Conservation (phyloP, 108 stramenopile species). For the Chaetoceros muelleri region DNA sequence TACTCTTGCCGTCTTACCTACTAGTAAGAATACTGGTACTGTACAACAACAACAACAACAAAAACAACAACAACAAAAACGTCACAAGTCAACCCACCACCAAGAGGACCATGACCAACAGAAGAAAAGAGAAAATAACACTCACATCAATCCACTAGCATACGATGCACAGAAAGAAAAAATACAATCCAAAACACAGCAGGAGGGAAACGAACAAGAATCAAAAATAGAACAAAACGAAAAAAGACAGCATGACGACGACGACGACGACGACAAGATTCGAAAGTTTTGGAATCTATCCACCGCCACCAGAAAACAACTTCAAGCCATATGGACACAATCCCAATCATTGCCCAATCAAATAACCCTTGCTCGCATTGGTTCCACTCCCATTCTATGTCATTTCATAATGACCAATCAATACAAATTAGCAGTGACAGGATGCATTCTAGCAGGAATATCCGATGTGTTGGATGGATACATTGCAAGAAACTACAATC, state of each 20-base stretch:
- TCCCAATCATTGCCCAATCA: slow-evolving; percentile 60
- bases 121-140: too few species aligned
- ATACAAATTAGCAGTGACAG: slow-evolving; percentile 22
- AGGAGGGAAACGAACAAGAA: background rate
- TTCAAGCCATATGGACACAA: slow-evolving; percentile 14
- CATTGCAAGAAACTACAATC: slow-evolving; percentile 52
- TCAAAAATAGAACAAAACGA: background rate
- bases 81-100: too few species aligned
- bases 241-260: too few species aligned
- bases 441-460: slow-evolving; percentile 36
- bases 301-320: background rate
- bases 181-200: background rate
- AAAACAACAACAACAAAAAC: too few species aligned
- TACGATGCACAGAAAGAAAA: too few species aligned
- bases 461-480: slow-evolving; percentile 79
- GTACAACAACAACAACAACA: too few species aligned
- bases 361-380: slow-evolving; percentile 59
- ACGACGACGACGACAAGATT: background rate
- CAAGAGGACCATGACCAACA: too few species aligned
- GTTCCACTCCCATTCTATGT: slow-evolving; percentile 57
- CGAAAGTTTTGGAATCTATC: background rate
- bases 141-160: too few species aligned
- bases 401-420: slow-evolving; percentile 56
- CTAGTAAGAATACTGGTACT: too few species aligned
- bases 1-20: too few species aligned